A percentile compares a stretch with the other conserved stretches of the same genome.
Evolutionary conservation across 805 yeast genomes (phyloP).

Genomic region (Metschnikowia gelsemii): DNA sequence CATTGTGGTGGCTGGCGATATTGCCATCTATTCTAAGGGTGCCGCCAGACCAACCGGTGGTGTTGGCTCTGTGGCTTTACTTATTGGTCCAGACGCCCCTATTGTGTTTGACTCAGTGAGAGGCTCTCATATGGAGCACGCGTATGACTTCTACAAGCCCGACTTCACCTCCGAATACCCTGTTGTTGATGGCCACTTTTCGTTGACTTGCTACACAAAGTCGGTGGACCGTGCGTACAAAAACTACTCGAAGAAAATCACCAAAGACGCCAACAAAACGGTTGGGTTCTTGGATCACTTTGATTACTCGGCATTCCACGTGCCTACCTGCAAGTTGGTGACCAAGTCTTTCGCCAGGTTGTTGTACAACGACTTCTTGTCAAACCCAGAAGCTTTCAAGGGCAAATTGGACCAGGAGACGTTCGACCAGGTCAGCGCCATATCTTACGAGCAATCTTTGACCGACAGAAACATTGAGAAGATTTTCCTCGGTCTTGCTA

Average conservation of each 20-base stretch:
- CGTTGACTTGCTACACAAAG: constrained; percentile 88
- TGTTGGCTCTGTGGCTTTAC: constrained; percentile 93
- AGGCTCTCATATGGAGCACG: constrained; percentile 95
- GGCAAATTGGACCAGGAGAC: constrained; percentile 47
- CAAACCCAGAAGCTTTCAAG: constrained; percentile 60
- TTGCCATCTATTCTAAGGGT: constrained; percentile 95
- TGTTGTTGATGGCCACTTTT: constrained; percentile 94
- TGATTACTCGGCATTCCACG: constrained; percentile 95
- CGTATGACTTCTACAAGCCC: constrained; percentile 97
- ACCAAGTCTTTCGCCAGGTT: constrained; percentile 90
- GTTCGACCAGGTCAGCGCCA: constrained; percentile 47
- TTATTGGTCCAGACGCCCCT: constrained; percentile 98
- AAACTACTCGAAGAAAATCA: constrained; percentile 71
- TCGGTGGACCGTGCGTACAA: constrained; percentile 88
- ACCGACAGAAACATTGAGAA: constrained; percentile 82
- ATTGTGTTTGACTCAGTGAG: constrained; percentile 84
- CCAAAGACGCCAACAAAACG: constrained; percentile 45
- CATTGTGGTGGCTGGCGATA: constrained; percentile 94
- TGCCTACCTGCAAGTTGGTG: constrained; percentile 95
- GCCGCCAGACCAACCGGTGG: constrained; percentile 99
- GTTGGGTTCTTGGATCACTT: constrained; percentile 70
- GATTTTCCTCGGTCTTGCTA: constrained; percentile 74
- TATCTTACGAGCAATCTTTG: constrained; percentile 75
- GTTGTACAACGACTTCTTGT: constrained; percentile 80
- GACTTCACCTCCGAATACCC: constrained; percentile 96